phyloP scores from a whole-genome alignment of 129 eudicot species.

The Heracleum sosnowskyi region DNA sequence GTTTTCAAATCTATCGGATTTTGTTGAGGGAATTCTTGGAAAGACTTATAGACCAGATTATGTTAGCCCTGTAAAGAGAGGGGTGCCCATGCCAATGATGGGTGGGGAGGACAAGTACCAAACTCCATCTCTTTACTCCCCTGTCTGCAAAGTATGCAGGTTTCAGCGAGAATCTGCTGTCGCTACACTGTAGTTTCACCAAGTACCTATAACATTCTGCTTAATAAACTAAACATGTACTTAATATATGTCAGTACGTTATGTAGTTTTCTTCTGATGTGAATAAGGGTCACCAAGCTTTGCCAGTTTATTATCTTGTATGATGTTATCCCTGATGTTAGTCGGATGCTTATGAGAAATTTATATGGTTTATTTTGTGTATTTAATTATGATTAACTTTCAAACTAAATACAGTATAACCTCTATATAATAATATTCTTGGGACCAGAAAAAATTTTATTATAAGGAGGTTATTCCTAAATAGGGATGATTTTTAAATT shows the following conservation, averaged over 20 bases:
- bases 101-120: constrained; percentile 59
- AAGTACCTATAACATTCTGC: not conserved
- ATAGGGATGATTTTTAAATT: too few species aligned
- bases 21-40: constrained; percentile 30
- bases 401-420: too few species aligned
- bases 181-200: not conserved
- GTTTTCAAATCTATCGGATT: not conserved
- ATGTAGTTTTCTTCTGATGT: not conserved
- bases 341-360: not conserved
- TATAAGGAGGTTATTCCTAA: too few species aligned
- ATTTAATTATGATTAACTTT: not conserved
- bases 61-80: constrained; percentile 37
- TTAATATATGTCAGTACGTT: not conserved
- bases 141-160: constrained; percentile 38
- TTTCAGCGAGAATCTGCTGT: constrained; percentile 19
- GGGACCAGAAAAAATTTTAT: too few species aligned
- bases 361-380: not conserved
- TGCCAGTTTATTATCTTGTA: not conserved
- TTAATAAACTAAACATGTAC: not conserved
- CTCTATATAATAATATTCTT: too few species aligned
- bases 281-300: not conserved
- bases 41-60: constrained; percentile 25
- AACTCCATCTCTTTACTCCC: constrained; percentile 34
- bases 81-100: constrained; percentile 52
- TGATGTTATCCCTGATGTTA: not conserved